Base-by-base conservation (phyloP, 306 rosid genomes). In the Begonia peltatifolia region DNA sequence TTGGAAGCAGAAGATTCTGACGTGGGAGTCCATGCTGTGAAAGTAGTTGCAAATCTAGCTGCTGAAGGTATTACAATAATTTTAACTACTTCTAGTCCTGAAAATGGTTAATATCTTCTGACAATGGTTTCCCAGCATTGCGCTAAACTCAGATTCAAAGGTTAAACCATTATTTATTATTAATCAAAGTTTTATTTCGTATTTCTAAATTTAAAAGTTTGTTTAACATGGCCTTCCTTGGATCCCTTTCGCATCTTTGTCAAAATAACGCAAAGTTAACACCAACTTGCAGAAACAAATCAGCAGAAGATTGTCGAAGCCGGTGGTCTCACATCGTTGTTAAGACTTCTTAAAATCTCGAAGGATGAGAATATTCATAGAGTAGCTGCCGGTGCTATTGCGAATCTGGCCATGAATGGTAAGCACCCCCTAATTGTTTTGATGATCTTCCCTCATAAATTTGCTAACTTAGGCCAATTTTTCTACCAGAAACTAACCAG, bases 341-440 rank as follows among this genome's bases (percentile, higher is more conserved):
- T 90, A 72, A 76, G 59, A 55, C 76, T 90, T 58, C 94, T 90
- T 46, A 79, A 73, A 72, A 83, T 69, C 75, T 69, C 94, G 6
- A 76, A 81, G 53, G 94, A 90, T 52, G 99, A 90, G 74, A 86
- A 90, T 63, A 81, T 90, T 70, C 95, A 83, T 57, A 81, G 99
- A 83, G 99, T 90, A 65, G 96, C 96, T 13, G 96, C 99, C 4
- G 99, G 99, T 50, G 99, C 99, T 53, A 86, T 90, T 42, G 99
- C 99, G 18, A 90, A 90, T 68, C 78, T 90, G 61, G 99, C 99
- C 62, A 90, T 90, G 99, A 90, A 86, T 41, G 96, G 99, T 90
- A 73, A 66, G 38, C 38, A 30, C 9, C 38, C 9, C 38, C 5
- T 30, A 4, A 30, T 7, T 30, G 38, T 30, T 7, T 30, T 6